phyloP scores from a whole-genome alignment of 2,329 filamentous ascomycete species.

The Fusarium sterilihyphosum region DNA sequence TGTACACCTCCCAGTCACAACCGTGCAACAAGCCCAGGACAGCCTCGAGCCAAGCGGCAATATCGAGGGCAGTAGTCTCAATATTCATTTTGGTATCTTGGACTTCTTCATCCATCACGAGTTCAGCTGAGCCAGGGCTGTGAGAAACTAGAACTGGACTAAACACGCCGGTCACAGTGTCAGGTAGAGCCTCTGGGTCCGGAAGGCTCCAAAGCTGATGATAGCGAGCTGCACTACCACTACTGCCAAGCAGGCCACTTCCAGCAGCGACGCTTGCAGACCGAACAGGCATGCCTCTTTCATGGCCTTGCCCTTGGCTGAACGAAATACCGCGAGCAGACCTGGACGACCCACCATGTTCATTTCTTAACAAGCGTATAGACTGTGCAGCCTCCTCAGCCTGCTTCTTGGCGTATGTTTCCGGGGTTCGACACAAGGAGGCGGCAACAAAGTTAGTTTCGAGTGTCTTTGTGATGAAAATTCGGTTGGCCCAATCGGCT shows the following conservation, averaged over 20 bases:
- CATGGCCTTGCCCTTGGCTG: conserved; percentile 56
- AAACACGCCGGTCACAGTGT: conserved; percentile 54
- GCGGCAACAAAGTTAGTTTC: conserved; percentile 80
- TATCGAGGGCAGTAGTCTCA: conserved; percentile 62
- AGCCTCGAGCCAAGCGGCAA: conserved; percentile 79
- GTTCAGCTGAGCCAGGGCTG: conserved; percentile 33
- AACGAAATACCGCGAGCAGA: conserved; percentile 63
- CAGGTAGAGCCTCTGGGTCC: conserved; percentile 65
- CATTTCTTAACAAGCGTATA: conserved; percentile 55
- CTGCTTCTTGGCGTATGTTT: conserved; percentile 60
- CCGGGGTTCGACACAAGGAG: conserved; percentile 73
- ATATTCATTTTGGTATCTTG: conserved; percentile 40
- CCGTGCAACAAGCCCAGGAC: conserved; percentile 79
- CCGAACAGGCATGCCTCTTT: conserved; percentile 54
- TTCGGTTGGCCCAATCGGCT: conserved; percentile 80
- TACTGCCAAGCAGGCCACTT: conserved; percentile 46
- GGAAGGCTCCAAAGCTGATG: conserved; percentile 68
- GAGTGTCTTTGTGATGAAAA: conserved; percentile 75
- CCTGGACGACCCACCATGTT: conserved; percentile 52
- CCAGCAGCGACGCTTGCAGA: conserved; percentile 52
- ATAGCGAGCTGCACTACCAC: conserved; percentile 49
- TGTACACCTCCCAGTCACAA: conserved; percentile 91
- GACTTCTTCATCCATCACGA: background rate
- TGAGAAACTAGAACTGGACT: conserved; percentile 63
- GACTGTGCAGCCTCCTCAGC: conserved; percentile 62